Base-by-base conservation (phyloP, 2,329 filamentous ascomycete genomes). In the Ophiostoma himal-ulmi region DNA sequence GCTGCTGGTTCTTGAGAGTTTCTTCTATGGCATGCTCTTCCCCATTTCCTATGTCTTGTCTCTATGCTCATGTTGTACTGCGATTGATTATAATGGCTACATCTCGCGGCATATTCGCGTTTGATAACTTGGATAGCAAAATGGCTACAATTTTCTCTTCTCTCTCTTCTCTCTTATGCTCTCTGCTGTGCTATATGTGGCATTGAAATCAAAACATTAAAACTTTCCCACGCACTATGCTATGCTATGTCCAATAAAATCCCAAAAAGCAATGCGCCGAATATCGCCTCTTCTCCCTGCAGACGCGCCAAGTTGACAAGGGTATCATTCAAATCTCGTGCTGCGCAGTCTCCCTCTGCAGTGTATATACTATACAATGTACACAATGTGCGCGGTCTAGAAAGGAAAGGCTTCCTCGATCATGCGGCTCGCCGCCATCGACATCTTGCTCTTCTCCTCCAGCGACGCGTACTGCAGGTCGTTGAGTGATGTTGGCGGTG, bases 391-490 rank as follows among this genome's bases (percentile, higher is more conserved):
- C 30, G 30, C 30, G 30, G 30, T 30, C 48, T 36, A 67, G 39
- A 67, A 91, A 3, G 95, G 95, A 86, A 97, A 92, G 6, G 94
- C 93, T 83, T 99, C 95, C 79, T 99, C 95, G 73, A 99, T 93
- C 71, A 94, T 90, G 75, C 94, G 84, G 76, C 90, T 90, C 71
- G 92, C 88, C 75, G 88, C 89, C 73, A 97, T 89, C 52, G 93
- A 67, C 77, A 95, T 91, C 79, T 91, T 91, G 70, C 94, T 96
- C 80, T 96, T 95, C 80, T 98, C 93, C 77, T 99, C 95, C 22
- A 99, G 85, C 10, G 94, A 97, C 39, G 94, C 93, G 73, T 94
- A 96, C 78, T 98, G 94, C 22, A 99, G 84, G 76, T 99, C 95
- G 73, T 92, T 91, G 60, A 97, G 88, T 5, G 91, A 93, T 4